These are phyloP conservation scores for Cicer arietinum DNA, from an alignment of 306 rosid species.

Conservation along the genomic window DNA sequence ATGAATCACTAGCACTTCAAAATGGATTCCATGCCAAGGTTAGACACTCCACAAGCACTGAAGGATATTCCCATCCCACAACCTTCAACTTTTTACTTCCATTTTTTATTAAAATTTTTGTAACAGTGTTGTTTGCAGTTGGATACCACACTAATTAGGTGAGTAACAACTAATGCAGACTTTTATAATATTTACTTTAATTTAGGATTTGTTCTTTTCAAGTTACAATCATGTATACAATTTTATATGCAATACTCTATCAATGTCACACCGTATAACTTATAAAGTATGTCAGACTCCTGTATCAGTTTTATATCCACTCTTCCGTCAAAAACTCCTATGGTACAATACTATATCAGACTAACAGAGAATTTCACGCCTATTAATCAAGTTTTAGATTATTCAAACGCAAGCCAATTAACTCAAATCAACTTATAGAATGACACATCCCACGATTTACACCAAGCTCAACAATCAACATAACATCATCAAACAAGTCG, in stretches of 20 bases:
- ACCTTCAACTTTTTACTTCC: neutral
- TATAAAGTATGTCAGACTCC: neutral
- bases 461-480: neutral
- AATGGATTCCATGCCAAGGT: neutral
- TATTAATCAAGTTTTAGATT: neutral
- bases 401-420: neutral
- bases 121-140: neutral
- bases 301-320: neutral
- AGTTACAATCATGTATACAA: neutral
- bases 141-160: neutral
- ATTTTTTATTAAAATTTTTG: neutral
- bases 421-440: neutral
- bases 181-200: neutral
- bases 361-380: neutral
- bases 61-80: neutral
- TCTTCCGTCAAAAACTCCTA: neutral
- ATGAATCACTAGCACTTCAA: neutral
- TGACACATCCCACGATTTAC: neutral
- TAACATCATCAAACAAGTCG: slow-evolving; percentile 11
- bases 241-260: neutral
- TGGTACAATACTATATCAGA: neutral
- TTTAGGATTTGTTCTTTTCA: neutral
- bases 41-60: neutral
- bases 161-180: neutral
- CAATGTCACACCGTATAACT: neutral